Base-by-base conservation (phyloP, 2,329 filamentous ascomycete species). In the Ambrosiella xylebori region DNA sequence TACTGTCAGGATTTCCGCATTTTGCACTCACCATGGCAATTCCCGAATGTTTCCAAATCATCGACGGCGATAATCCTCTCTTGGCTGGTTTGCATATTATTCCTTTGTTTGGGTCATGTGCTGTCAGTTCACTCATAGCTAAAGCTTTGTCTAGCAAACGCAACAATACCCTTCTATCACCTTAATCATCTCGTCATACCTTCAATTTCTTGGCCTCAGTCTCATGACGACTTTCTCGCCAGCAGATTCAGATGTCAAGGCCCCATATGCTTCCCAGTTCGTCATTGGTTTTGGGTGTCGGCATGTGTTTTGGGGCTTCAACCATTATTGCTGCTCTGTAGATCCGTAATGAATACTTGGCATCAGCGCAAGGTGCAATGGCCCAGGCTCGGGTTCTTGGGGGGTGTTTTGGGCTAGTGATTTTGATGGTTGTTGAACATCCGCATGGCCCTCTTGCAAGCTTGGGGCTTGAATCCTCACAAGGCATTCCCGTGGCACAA, bases 331-430 rank as follows among this genome's bases (percentile, higher is more conserved):
- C 77, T 1, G 76, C 75, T 51, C 70, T 80, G 12, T 54, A 61
- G 52, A 72, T 80, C 52, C 68, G 71, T 2, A 72, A 76, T 0
- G 68, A 72, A 15, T 74, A 79, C 57, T 69, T 79, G 54, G 79
- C 80, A 0, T 76, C 78, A 1, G 78, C 77, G 0, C 78, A 82
- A 62, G 80, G 79, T 0, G 74, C 78, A 3, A 71, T 82, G 8
- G 77, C 80, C 1, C 80, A 84, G 65, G 74, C 76, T 1, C 74
- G 80, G 12, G 76, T 82, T 0, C 68, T 83, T 1, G 80, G 80
- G 1, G 80, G 80, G 2, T 76, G 76, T 41, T 71, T 82, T 36
- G 80, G 80, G 1, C 71, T 83, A 49, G 75, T 79, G 0, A 66
- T 76, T 27, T 80, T 79, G 62, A 81, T 76, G n/a, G 74, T 80